Evolutionary conservation across 208 protist genomes (phyloP), one percentile per base, ranked within the genome.

Genomic region (Tritrichomonas musculus): DNA sequence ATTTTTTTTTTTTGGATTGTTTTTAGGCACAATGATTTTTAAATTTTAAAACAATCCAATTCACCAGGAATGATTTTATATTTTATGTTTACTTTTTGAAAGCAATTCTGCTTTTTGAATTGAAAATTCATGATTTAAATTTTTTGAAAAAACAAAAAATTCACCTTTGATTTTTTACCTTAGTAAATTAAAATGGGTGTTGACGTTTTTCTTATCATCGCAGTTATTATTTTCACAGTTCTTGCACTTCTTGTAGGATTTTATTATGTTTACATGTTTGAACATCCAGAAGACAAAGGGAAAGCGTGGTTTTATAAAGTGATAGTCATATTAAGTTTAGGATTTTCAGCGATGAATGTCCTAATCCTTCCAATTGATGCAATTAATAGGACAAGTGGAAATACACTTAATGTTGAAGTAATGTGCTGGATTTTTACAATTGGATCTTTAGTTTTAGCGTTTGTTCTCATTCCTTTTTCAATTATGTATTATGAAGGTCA

Each of bases 401-500:
- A 57, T 39, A 33, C 39, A 5, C 20, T 88, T 14, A 25, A 57
- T 88, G 57, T 49, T 14, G 47, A 25, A 5, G 0, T 88, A 33
- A 88, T 88, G 77, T 88, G 77, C 47, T 88, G 77, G 77, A 39
- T 88, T 36, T 88, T 88, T 33, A 88, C 77, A 0, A 88, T 88
- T 39, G 27, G 8, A 1, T 88, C 77, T 39, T 8, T 49, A 8
- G 77, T 88, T 53, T 27, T 88, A 20, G 77, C 77, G 14, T 88
- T 88, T 36, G 8, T 88, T 11, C 47, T 88, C 1, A 33, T 53
- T 57, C 77, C 77, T 27, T 88, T 55, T 17, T 8, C 44, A 36
- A 53, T 88, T n/a, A n/a, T 30, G 27, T 57, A 39, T 36, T 88
- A 57, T 30, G 77, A 88, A 57, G 22, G 8, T 17, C 3, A 44